Evolutionary conservation across 495 filamentous ascomycete genomes (phyloP).

Genomic region (Penicillium diatomitis): DNA sequence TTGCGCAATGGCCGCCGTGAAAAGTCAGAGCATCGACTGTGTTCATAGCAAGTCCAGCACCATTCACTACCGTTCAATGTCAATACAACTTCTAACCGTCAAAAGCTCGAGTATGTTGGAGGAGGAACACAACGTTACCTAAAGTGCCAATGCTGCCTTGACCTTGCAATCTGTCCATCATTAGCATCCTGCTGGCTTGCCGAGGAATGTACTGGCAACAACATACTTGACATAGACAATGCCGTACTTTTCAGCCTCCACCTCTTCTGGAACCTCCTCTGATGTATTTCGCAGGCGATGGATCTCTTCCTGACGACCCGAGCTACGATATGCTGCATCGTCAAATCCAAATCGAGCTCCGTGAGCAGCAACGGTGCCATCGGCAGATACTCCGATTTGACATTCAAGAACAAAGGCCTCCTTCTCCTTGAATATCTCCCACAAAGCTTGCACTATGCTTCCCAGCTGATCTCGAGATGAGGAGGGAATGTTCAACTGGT

Average conservation of each 20-base stretch:
- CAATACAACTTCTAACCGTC: too few species aligned
- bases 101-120: background rate
- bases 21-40: conserved; percentile 69
- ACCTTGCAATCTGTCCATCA: conserved; percentile 28
- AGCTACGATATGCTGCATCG: conserved; percentile 64
- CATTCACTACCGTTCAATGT: conserved; percentile 49
- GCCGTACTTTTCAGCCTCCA: conserved; percentile 58
- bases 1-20: conserved; percentile 57
- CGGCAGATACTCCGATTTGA: conserved; percentile 27
- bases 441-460: conserved; percentile 43
- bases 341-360: conserved; percentile 60
- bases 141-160: conserved; percentile 59
- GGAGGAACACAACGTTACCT: conserved; percentile 17
- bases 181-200: conserved; percentile 1
- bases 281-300: conserved; percentile 46
- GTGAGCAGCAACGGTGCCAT: conserved; percentile 39
- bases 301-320: conserved; percentile 54
- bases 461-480: conserved; percentile 34
- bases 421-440: conserved; percentile 53
- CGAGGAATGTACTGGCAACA: background rate
- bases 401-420: conserved; percentile 58
- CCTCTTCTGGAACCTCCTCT: conserved; percentile 47
- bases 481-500: conserved; percentile 43
- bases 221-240: conserved; percentile 62
- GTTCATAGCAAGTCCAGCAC: conserved; percentile 88